phyloP scores from a whole-genome alignment of 768 basidiomycete genomes.

The Fomitopsis pulvina region DNA sequence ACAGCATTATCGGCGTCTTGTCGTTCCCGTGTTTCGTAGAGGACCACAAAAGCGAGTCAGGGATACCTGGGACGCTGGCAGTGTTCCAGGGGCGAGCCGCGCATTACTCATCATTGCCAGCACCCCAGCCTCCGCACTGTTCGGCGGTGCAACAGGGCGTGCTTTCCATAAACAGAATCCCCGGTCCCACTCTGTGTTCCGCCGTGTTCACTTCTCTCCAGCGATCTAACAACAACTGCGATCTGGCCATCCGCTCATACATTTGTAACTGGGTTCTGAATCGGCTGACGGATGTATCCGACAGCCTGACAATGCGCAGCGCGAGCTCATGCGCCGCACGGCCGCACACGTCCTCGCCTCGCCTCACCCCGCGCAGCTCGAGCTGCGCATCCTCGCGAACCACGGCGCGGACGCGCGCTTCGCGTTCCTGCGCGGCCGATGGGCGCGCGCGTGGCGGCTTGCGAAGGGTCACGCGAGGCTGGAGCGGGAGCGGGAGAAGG shows the following conservation, averaged over 20 bases:
- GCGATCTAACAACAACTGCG: neutral
- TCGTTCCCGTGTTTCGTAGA: too few species aligned
- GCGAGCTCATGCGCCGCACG: conserved; percentile 68
- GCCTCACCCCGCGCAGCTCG: conserved; percentile 74
- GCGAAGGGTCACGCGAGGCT: conserved; percentile 41
- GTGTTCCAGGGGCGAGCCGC: too few species aligned
- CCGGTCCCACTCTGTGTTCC: neutral
- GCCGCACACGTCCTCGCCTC: conserved; percentile 62
- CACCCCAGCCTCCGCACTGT: too few species aligned
- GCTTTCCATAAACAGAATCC: too few species aligned
- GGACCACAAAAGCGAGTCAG: too few species aligned
- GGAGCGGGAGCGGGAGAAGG: conserved; percentile 15
- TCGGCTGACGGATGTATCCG: neutral
- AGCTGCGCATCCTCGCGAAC: conserved; percentile 86
- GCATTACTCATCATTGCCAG: too few species aligned
- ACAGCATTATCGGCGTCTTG: too few species aligned
- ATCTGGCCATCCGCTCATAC: neutral
- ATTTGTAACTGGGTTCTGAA: neutral
- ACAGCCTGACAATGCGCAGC: conserved; percentile 55
- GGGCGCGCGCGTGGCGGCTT: conserved; percentile 56
- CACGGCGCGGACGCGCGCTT: conserved; percentile 75
- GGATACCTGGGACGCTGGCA: too few species aligned
- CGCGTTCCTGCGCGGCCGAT: conserved; percentile 75
- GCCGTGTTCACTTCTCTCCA: neutral
- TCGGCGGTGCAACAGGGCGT: too few species aligned